These are phyloP conservation scores for Rhizoclosmatium globosum DNA, from an alignment of 192 early-diverging fungal genomes.

Conservation along the genomic window DNA sequence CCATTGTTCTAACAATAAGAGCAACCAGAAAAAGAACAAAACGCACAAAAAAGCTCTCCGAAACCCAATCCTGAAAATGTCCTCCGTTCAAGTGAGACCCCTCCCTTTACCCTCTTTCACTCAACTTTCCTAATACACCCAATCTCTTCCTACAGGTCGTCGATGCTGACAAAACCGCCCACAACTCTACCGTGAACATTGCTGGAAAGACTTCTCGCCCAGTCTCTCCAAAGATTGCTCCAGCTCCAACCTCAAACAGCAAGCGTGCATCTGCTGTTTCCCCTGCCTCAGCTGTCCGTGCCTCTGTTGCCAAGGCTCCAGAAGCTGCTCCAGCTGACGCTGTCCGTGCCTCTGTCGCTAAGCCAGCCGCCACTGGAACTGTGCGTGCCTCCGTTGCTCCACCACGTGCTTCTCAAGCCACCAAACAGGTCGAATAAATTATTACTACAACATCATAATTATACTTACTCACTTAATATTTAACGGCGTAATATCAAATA, in stretches of 20 bases:
- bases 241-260: background rate
- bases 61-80: no score
- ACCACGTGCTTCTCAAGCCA: background rate
- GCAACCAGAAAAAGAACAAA: no score
- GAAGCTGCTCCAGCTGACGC: background rate
- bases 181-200: background rate
- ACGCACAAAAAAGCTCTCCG: no score
- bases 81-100: no score
- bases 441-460: background rate
- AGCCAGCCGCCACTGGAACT: background rate
- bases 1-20: no score
- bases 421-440: background rate
- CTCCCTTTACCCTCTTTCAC: no score
- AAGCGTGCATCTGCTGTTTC: background rate
- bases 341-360: conserved; percentile 1
- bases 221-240: background rate
- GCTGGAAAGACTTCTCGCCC: conserved; percentile 12
- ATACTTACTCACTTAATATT: no score
- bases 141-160: background rate
- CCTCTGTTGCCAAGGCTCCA: background rate
- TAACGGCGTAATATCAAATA: no score
- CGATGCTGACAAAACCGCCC: conserved; percentile 7
- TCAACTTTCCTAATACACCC: no score
- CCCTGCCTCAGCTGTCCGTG: background rate
- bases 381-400: conserved; percentile 1